Percentiles rank a stretch among this genome's conserved stretches.
These are phyloP conservation scores for Candida ulmi DNA, from an alignment of 805 yeast genomes.

Conservation along the genomic window DNA sequence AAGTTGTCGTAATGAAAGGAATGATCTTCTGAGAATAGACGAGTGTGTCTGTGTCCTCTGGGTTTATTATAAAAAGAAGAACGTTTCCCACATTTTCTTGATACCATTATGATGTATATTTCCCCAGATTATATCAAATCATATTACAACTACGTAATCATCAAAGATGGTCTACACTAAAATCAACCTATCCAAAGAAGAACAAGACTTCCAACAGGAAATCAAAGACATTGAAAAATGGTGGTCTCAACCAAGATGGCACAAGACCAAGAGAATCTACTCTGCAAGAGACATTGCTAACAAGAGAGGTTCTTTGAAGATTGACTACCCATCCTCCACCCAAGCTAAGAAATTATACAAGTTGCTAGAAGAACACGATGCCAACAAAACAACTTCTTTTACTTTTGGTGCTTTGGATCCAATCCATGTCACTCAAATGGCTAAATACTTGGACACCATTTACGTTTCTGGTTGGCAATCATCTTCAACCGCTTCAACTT, in stretches of 20 bases:
- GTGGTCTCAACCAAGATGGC: constrained; percentile 96
- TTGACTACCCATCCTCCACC: constrained; percentile 66
- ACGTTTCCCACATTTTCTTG: not conserved
- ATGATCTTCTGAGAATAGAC: not conserved
- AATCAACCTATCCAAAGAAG: constrained; percentile 17
- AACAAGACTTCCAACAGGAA: constrained; percentile 33
- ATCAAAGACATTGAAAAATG: constrained; percentile 72
- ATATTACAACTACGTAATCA: not conserved
- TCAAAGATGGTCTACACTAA: constrained; percentile 6
- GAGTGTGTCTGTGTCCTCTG: too few species aligned
- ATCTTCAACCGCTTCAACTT: constrained; percentile 94
- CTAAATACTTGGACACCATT: constrained; percentile 85
- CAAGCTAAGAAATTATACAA: constrained; percentile 81
- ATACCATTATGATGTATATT: too few species aligned
- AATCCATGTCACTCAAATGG: constrained; percentile 94
- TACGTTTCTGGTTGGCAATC: constrained; percentile 99
- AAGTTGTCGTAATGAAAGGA: not conserved
- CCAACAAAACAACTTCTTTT: constrained; percentile 68
- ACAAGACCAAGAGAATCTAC: constrained; percentile 80
- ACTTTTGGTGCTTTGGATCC: constrained; percentile 97
- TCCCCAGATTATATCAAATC: not conserved
- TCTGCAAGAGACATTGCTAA: constrained; percentile 82
- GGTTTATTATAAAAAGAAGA: too few species aligned
- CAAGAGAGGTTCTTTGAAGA: constrained; percentile 77
- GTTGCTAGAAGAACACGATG: constrained; percentile 66